Conservation (phyloP, 331 rosid species). For the Quercus tomentella region DNA sequence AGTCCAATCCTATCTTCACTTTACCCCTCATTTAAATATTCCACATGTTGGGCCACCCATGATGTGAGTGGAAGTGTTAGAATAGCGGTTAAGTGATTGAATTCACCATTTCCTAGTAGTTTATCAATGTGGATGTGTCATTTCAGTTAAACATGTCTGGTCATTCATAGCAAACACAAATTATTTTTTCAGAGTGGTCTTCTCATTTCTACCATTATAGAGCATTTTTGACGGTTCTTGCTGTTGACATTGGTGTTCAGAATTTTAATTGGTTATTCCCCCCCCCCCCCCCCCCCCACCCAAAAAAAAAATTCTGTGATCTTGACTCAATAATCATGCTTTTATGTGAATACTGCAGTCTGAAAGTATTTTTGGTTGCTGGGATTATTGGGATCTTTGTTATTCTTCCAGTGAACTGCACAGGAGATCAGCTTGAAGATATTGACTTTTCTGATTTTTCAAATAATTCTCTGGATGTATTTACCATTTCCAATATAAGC, state of each 20-base stretch:
- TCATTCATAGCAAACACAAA: background rate
- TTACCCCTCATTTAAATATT: too few relatives aligned
- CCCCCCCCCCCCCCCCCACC: background rate
- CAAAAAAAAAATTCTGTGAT: background rate
- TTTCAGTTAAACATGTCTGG: background rate
- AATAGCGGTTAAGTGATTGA: too few relatives aligned
- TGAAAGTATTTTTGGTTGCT: constrained; percentile 73
- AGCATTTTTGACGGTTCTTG: background rate
- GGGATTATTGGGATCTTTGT: constrained; percentile 77
- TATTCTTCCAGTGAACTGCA: constrained; percentile 83
- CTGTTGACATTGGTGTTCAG: background rate
- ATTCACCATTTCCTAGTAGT: too few relatives aligned
- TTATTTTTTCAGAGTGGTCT: background rate
- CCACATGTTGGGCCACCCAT: too few relatives aligned
- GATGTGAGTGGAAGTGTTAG: too few relatives aligned
- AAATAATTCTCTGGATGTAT: constrained; percentile 75
- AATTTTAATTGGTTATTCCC: background rate
- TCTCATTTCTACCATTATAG: background rate
- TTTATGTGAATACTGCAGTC: constrained; percentile 39
- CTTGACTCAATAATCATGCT: constrained; percentile 10
- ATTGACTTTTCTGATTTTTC: constrained; percentile 55
- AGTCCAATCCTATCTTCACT: too few relatives aligned
- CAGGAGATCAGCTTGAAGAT: constrained; percentile 58
- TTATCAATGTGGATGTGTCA: background rate
- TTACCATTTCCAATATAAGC: constrained; percentile 78